Evolutionary conservation across 2,329 filamentous ascomycete species (phyloP).

Genomic region (Elsinoe batatas): DNA sequence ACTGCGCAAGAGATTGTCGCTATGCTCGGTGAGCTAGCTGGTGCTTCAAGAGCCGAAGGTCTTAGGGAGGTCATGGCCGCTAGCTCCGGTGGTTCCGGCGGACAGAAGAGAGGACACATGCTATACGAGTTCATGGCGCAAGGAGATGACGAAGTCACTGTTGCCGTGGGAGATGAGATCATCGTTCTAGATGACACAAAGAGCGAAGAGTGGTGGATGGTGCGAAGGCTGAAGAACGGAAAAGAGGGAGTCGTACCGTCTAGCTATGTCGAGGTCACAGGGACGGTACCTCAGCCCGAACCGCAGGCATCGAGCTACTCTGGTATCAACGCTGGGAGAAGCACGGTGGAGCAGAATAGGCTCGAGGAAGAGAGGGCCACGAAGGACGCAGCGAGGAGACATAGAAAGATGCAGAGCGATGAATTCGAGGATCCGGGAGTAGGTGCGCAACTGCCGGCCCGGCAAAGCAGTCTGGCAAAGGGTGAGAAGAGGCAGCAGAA

Average conservation of each 20-base stretch:
- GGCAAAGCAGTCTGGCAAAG: constrained; percentile 68
- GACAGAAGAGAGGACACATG: constrained; percentile 72
- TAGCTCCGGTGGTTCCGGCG: constrained; percentile 50
- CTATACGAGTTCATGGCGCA: constrained; percentile 96
- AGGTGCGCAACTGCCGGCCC: constrained; percentile 63
- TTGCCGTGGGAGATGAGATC: constrained; percentile 82
- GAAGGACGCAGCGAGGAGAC: constrained; percentile 63
- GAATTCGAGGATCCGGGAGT: constrained; percentile 63
- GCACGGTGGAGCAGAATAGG: constrained; percentile 65
- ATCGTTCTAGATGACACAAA: constrained; percentile 79
- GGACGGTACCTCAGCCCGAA: constrained; percentile 44
- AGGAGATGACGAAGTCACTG: constrained; percentile 91
- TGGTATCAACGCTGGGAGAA: constrained; percentile 51
- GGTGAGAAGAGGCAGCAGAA: constrained; percentile 47
- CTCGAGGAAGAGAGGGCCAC: constrained; percentile 75
- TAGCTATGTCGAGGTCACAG: constrained; percentile 87
- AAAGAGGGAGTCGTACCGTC: constrained; percentile 94
- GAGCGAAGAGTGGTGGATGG: constrained; percentile 98
- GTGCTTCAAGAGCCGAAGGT: constrained; percentile 71
- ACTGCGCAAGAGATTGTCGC: constrained; percentile 88
- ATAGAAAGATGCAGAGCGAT: constrained; percentile 44
- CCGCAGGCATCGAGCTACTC: constrained; percentile 31
- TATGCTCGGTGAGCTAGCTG: constrained; percentile 79
- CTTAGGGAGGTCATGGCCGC: constrained; percentile 79
- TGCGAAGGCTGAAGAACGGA: constrained; percentile 78